Percentiles rank a stretch among this genome's conserved stretches.
These are phyloP conservation scores for Schizothecium vesticola DNA, from an alignment of 495 filamentous ascomycete genomes.

Conservation along the genomic window DNA sequence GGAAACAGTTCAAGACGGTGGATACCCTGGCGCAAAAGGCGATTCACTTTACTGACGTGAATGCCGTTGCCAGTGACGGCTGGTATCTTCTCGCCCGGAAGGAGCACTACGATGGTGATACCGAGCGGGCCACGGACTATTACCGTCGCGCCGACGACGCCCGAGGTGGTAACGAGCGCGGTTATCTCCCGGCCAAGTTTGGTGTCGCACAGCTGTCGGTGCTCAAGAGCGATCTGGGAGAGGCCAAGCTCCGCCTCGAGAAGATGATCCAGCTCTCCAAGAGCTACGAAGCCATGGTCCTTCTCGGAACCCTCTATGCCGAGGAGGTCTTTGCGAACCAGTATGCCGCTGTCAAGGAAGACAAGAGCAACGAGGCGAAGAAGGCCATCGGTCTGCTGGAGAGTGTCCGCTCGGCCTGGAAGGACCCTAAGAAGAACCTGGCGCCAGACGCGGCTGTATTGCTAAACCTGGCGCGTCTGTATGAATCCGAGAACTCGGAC, in stretches of 20 bases:
- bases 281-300: constrained; percentile 82
- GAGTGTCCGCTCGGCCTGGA: constrained; percentile 82
- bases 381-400: constrained; percentile 82
- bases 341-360: constrained; percentile 67
- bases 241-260: constrained; percentile 88
- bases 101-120: constrained; percentile 68
- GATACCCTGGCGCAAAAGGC: constrained; percentile 86
- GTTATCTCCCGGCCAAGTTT: constrained; percentile 88
- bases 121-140: constrained; percentile 65
- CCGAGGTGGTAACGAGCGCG: constrained; percentile 77
- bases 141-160: constrained; percentile 86
- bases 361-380: constrained; percentile 73
- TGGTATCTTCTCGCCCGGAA: constrained; percentile 92
- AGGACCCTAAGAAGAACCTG: constrained; percentile 73
- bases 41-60: constrained; percentile 91
- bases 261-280: constrained; percentile 84
- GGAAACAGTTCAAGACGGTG: constrained; percentile 68
- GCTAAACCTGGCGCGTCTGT: constrained; percentile 84
- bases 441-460: constrained; percentile 80
- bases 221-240: constrained; percentile 74
- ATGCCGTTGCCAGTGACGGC: constrained; percentile 90
- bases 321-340: constrained; percentile 87
- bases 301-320: constrained; percentile 84
- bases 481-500: constrained; percentile 78
- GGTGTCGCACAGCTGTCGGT: constrained; percentile 85